Percentiles rank a stretch among this genome's conserved stretches.
phyloP scores from a whole-genome alignment of 106 monocot species.

The Dendrobium officinale region DNA sequence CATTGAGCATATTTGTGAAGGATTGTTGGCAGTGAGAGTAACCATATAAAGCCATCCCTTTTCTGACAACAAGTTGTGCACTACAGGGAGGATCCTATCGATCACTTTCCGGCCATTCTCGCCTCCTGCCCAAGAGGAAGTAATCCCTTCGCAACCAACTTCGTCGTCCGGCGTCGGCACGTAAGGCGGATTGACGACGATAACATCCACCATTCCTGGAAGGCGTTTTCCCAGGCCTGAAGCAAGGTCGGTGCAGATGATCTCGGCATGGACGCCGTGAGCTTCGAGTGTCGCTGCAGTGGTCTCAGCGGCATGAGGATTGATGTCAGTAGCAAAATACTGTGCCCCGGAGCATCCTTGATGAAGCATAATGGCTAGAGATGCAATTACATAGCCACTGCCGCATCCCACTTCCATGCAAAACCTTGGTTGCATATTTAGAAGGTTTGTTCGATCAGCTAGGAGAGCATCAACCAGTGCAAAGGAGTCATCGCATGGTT shows the following conservation, averaged over 20 bases:
- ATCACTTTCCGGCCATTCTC: slow-evolving; percentile 83
- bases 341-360: slow-evolving; percentile 32
- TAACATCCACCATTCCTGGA: slow-evolving; percentile 67
- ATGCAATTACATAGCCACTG: slow-evolving; percentile 88
- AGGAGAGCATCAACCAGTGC: slow-evolving; percentile 87
- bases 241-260: slow-evolving; percentile 66
- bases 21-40: slow-evolving; percentile 70
- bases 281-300: slow-evolving; percentile 61
- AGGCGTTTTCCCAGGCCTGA: slow-evolving; percentile 58
- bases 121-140: slow-evolving; percentile 90
- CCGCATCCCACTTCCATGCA: slow-evolving; percentile 88
- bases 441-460: slow-evolving; percentile 54
- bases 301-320: slow-evolving; percentile 56
- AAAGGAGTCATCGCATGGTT: slow-evolving; percentile 97
- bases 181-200: slow-evolving; percentile 93
- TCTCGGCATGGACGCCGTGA: slow-evolving; percentile 71
- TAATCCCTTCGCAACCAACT: slow-evolving; percentile 65
- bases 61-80: slow-evolving; percentile 57
- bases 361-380: slow-evolving; percentile 76
- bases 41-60: slow-evolving; percentile 96
- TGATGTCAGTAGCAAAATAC: slow-evolving; percentile 83
- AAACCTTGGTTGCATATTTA: slow-evolving; percentile 50
- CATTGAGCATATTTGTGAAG: slow-evolving; percentile 60
- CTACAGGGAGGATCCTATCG: slow-evolving; percentile 69
- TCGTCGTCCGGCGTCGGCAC: slow-evolving; percentile 92